Conservation (phyloP, 1,284 basidiomycete genomes). For the Ustilago trichophora region DNA sequence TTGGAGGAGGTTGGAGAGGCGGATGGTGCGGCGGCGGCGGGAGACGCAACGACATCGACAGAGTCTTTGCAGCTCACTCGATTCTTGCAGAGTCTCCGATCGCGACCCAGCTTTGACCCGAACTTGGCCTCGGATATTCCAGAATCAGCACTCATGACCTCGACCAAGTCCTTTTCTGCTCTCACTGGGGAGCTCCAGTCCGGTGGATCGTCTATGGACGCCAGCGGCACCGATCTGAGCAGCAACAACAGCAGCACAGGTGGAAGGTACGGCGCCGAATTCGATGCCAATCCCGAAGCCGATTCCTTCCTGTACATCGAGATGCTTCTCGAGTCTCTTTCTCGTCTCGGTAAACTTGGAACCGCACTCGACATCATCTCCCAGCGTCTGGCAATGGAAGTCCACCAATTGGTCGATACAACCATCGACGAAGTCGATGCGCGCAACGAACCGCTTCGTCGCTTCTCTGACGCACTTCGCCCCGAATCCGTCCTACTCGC, state of each 20-base stretch:
- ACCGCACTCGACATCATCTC: conserved; percentile 82
- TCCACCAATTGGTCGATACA: conserved; percentile 83
- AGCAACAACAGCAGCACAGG: background rate
- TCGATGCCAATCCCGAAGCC: conserved; percentile 78
- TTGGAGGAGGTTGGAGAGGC: no score
- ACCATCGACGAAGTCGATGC: conserved; percentile 89
- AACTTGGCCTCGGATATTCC: conserved; percentile 46
- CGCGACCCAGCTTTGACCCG: conserved; percentile 42
- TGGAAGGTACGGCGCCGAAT: conserved; percentile 30
- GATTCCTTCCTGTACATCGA: conserved; percentile 96
- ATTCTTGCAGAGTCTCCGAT: conserved; percentile 42
- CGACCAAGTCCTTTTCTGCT: conserved; percentile 35
- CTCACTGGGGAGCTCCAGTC: conserved; percentile 25
- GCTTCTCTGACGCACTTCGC: conserved; percentile 73
- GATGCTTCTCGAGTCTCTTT: conserved; percentile 88
- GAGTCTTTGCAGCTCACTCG: conserved; percentile 39
- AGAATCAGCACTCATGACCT: conserved; percentile 31
- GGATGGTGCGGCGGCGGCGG: no score
- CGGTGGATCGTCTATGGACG: no score
- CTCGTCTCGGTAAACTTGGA: conserved; percentile 87
- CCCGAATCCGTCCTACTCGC: conserved; percentile 71
- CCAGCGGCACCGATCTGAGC: background rate
- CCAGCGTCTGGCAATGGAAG: conserved; percentile 84
- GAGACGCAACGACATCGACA: background rate
- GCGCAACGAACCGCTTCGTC: conserved; percentile 55